Base-by-base conservation (phyloP, 768 basidiomycete species). In the Paxillus ammoniavirescens region DNA sequence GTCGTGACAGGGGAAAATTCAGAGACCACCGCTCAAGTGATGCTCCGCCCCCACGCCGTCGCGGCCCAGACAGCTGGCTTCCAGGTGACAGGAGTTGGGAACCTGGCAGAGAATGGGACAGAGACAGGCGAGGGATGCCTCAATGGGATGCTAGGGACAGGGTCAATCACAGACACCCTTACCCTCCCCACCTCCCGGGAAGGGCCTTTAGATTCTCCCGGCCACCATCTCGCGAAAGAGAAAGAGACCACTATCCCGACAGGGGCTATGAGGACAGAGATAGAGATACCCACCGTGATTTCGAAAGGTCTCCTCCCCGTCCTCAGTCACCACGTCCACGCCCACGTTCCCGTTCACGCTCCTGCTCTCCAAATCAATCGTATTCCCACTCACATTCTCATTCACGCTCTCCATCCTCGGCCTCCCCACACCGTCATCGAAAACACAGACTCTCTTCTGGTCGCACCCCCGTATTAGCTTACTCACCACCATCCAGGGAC, bases 1-100 rank as follows among this genome's bases (percentile, higher is more conserved):
- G 80, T 23, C 69, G 68, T 13, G 58, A 67, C 49, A 60, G 60
- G 47, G 42, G 43, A 36, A 65, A 53, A 47, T 63, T 51, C 42
- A 62, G 68, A 7, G 55, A 57, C 53, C 50, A 57, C 55, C 58
- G 59, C n/a, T 62, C 49, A 28, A 48, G 46, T 1, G 49, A 49
- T 14, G 64, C 65, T 13, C 49, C 37, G 2, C 6, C 53, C 3
- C 9, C n/a, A 13, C 65, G 58, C 18, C 65, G 65, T 23, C 65
- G 59, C 37, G 53, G 55, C 54, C 47, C 42, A 18, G 65, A 65
- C 35, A 50, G 54, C 5, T 65, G 65, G 65, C 55, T 67, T 1
- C 58, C 58, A 7, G 63, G 66, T 35, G 65, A 73, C 14, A 65
- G 72, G 51, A 13, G 42, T 7, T 54, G 67, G 50, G 64, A 65